Base-by-base conservation (phyloP, 179 eudicot species). In the Carnegiea gigantea region DNA sequence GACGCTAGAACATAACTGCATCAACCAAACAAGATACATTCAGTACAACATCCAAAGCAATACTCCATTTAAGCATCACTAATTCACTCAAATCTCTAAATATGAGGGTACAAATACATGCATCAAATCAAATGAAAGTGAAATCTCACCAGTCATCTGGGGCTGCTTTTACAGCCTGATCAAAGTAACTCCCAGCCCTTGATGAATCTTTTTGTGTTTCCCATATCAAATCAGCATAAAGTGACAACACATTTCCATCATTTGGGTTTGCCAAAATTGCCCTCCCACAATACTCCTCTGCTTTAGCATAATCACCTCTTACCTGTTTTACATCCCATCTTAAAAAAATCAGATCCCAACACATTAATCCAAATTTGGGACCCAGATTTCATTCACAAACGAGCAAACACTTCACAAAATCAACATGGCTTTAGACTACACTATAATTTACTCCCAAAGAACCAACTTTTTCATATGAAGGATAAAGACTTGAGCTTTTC, bases 271-370 rank as follows among this genome's bases (percentile, higher is more conserved):
- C 91, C 20, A 92, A 75, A 57, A 91, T 87, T n/a, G 97, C 94
- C 83, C 97, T 90, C 76, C 90, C 92, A 46, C 93, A 91, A 62
- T 91, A 92, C 84, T 92, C 97, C 79, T 92, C 94, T 2, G 97
- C 97, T 68, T 91, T 92, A 10, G 65, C 82, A 80, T 81, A 83
- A 79, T 92, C 94, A 3, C 93, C 92, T 48, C 80, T 54, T 9
- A 87, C 90, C 95, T 92, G 83, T 62, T 79, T 62, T 44, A 30
- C 51, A 76, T 60, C 78, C 10, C 75, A 65, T 17, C 38, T 80
- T 33, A 44, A 85, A 46, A 76, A 4, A 3, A 44, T 84, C 53
- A 84, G 82, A 78, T 70, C 80, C 14, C 38, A 26, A 57, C 49
- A 46, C 62, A 20, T 48, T 48, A 48, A 48, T 1, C 1, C 51